These are phyloP conservation scores for Castanea mollissima DNA, from an alignment of 306 rosid species.

Conservation along the genomic window DNA sequence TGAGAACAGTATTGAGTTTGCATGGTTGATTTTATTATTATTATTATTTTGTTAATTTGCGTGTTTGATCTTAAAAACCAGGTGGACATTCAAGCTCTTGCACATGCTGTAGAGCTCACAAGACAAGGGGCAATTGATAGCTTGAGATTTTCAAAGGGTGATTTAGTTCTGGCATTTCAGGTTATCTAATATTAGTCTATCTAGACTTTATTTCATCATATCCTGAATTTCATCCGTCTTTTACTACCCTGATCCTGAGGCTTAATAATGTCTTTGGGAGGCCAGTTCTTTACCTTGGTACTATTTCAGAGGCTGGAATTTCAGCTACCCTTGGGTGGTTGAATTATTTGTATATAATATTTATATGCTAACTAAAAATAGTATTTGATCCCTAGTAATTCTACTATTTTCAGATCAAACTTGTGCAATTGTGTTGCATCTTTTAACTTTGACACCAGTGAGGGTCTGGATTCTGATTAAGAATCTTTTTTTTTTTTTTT, in stretches of 20 bases:
- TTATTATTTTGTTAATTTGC: constrained; percentile 8
- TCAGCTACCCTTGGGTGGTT: too few relatives aligned
- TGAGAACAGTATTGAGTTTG: too few relatives aligned
- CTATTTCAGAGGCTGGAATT: too few relatives aligned
- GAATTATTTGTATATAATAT: too few relatives aligned
- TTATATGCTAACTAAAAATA: too few relatives aligned
- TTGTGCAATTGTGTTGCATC: too few relatives aligned
- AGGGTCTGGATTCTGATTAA: too few relatives aligned
- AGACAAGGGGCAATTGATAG: constrained; percentile 99
- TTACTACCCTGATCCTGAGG: background rate
- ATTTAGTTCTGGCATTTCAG: constrained; percentile 93
- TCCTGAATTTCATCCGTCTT: background rate
- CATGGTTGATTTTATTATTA: background rate
- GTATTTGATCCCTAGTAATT: too few relatives aligned
- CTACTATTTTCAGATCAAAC: too few relatives aligned
- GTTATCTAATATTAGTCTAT: constrained; percentile 34
- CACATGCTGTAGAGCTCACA: constrained; percentile 96
- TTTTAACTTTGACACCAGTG: too few relatives aligned
- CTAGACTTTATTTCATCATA: background rate
- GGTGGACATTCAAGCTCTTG: constrained; percentile 99
- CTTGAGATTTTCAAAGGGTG: constrained; percentile 94
- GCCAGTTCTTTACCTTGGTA: too few relatives aligned
- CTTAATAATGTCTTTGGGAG: background rate
- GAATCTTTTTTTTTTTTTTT: too few relatives aligned
- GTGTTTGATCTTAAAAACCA: constrained; percentile 44